These are phyloP conservation scores for Curvularia eragrostidis DNA, from an alignment of 2,329 filamentous ascomycete genomes.

Conservation along the genomic window DNA sequence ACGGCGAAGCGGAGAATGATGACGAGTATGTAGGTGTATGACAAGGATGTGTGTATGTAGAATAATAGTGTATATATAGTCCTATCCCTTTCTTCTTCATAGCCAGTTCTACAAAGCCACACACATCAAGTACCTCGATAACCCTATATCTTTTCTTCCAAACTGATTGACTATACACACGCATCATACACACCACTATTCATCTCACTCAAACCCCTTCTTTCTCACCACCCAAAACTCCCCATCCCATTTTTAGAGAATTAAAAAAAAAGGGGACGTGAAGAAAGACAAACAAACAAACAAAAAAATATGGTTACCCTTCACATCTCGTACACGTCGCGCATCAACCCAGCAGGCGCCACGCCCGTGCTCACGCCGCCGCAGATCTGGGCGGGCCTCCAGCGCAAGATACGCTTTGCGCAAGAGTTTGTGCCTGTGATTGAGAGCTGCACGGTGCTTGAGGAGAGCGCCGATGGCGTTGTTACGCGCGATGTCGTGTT, in stretches of 20 bases:
- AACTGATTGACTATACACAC: too few relatives aligned
- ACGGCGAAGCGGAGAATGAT: background rate
- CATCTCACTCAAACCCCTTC: too few relatives aligned
- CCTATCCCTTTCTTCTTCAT: too few relatives aligned
- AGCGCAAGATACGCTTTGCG: conserved; percentile 55
- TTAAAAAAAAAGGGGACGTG: background rate
- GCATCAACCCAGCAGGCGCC: conserved; percentile 53
- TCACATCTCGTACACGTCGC: conserved; percentile 53
- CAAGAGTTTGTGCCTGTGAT: conserved; percentile 57
- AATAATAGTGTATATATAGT: too few relatives aligned
- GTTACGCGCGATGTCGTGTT: conserved; percentile 52
- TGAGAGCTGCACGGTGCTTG: conserved; percentile 49
- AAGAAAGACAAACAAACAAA: background rate
- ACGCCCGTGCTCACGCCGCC: conserved; percentile 47
- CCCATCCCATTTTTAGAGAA: too few relatives aligned
- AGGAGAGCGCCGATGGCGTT: conserved; percentile 45
- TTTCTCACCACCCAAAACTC: too few relatives aligned
- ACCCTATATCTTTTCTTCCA: too few relatives aligned
- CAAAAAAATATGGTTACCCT: conserved; percentile 48
- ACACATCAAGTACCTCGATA: too few relatives aligned
- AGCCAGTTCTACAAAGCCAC: too few relatives aligned
- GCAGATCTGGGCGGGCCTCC: conserved; percentile 55
- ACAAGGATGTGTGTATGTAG: background rate
- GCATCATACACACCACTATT: too few relatives aligned
- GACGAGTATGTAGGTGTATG: background rate